Percentiles rank a stretch among this genome's conserved stretches.
Evolutionary conservation across 2,329 filamentous ascomycete genomes (phyloP).

Genomic region (Davidsoniella virescens): DNA sequence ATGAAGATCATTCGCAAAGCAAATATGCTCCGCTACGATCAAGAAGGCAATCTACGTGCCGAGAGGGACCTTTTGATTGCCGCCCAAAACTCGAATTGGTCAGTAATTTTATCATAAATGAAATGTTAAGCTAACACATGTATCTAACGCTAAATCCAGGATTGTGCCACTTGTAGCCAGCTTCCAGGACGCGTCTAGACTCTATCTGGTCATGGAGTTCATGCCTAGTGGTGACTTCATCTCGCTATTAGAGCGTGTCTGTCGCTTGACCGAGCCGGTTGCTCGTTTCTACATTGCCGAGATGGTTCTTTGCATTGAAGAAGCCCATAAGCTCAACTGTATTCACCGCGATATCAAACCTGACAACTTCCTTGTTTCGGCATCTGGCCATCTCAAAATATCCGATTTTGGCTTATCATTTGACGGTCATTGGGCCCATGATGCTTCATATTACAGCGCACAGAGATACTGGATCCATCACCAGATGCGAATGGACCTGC

Average conservation of each 20-base stretch:
- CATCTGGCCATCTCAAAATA: constrained; percentile 81
- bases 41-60: constrained; percentile 82
- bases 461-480: constrained; percentile 65
- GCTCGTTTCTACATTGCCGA: constrained; percentile 83
- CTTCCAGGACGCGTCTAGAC: constrained; percentile 69
- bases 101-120: constrained; percentile 15
- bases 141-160: constrained; percentile 26
- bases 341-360: constrained; percentile 96
- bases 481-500: constrained; percentile 55
- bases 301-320: constrained; percentile 90
- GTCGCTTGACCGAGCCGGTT: constrained; percentile 60
- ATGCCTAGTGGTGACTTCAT: constrained; percentile 96
- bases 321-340: constrained; percentile 72
- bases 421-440: constrained; percentile 87
- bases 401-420: constrained; percentile 94
- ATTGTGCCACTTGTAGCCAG: constrained; percentile 75
- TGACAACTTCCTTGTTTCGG: constrained; percentile 86
- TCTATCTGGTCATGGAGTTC: constrained; percentile 96
- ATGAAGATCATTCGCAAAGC: constrained; percentile 97
- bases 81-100: constrained; percentile 74
- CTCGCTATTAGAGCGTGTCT: constrained; percentile 68
- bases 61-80: constrained; percentile 85
- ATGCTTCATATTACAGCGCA: constrained; percentile 70
- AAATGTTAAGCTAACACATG: neutral
- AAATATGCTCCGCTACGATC: constrained; percentile 76